Evolutionary conservation across 2,329 filamentous ascomycete genomes (phyloP).

Genomic region (Mycosphaerella arachidis): DNA sequence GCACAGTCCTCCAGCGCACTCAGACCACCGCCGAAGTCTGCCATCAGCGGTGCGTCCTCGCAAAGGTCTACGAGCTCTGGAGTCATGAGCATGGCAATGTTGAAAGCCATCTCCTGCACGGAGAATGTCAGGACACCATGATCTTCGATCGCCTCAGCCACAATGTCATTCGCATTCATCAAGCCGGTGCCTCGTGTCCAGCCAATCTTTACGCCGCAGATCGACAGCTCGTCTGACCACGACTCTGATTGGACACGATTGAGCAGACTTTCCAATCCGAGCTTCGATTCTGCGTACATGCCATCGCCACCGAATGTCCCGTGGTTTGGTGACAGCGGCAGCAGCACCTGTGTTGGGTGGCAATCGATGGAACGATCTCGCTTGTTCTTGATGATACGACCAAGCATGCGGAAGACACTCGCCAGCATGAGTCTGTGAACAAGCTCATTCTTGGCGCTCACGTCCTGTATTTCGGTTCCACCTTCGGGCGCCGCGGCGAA

Average conservation of each 20-base stretch:
- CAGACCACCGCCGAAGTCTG: conserved; percentile 93
- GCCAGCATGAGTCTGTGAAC: conserved; percentile 99
- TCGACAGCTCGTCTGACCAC: conserved; percentile 96
- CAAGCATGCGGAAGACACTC: conserved; percentile 87
- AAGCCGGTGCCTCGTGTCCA: conserved; percentile 98
- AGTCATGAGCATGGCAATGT: conserved; percentile 92
- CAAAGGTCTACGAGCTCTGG: conserved; percentile 91
- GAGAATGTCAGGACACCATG: conserved; percentile 98
- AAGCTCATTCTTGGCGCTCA: conserved; percentile 96
- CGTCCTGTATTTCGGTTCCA: conserved; percentile 90
- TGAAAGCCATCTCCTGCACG: conserved; percentile 99
- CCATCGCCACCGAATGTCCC: conserved; percentile 97
- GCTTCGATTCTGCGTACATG: conserved; percentile 96
- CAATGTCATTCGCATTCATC: conserved; percentile 96
- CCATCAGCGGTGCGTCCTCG: conserved; percentile 91
- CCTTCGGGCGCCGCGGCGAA: conserved; percentile 98
- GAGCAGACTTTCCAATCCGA: conserved; percentile 94
- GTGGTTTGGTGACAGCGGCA: conserved; percentile 95
- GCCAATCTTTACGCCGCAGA: conserved; percentile 96
- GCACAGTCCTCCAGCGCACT: conserved; percentile 97
- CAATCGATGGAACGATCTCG: conserved; percentile 83
- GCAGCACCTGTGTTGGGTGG: conserved; percentile 89
- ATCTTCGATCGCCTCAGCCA: conserved; percentile 93
- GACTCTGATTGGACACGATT: conserved; percentile 97
- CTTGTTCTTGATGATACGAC: conserved; percentile 88